These are phyloP conservation scores for Coemansia reversa DNA, from an alignment of 192 early-diverging fungal species.

Conservation along the genomic window DNA sequence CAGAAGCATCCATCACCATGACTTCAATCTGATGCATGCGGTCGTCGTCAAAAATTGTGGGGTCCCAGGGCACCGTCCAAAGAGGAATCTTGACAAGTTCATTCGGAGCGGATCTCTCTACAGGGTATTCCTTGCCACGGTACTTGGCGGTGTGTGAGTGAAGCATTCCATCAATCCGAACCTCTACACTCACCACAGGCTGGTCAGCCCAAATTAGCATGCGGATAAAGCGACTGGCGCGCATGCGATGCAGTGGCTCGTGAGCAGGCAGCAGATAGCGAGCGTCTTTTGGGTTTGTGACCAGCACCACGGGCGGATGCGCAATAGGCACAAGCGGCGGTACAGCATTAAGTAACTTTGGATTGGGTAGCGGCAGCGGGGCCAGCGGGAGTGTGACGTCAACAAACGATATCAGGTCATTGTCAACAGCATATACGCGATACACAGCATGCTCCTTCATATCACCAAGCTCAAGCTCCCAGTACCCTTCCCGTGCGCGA, in stretches of 20 bases:
- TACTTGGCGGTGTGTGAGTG: conserved; percentile 53
- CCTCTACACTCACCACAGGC: conserved; percentile 30
- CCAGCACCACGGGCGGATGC: conserved; percentile 72
- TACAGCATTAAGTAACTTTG: conserved; percentile 22
- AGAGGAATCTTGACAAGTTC: conserved; percentile 62
- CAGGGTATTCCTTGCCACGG: conserved; percentile 48
- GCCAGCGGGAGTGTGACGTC: conserved; percentile 69
- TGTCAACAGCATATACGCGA: conserved; percentile 80
- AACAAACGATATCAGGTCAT: conserved; percentile 80
- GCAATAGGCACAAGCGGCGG: conserved; percentile 28
- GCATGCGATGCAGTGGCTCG: conserved; percentile 70
- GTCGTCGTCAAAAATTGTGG: conserved; percentile 66
- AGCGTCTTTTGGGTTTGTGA: conserved; percentile 88
- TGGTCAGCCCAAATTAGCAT: conserved; percentile 69
- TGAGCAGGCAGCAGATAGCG: conserved; percentile 66
- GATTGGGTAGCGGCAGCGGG: conserved; percentile 57
- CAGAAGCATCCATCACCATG: conserved; percentile 59
- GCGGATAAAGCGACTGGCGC: conserved; percentile 67
- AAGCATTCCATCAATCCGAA: conserved; percentile 57
- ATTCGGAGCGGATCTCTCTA: conserved; percentile 1
- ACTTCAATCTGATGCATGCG: conserved; percentile 63
- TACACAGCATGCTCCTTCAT: conserved; percentile 88
- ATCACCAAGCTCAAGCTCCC: conserved; percentile 87
- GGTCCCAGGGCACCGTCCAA: conserved; percentile 73
- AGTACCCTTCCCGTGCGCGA: conserved; percentile 59